Percentiles rank a stretch among this genome's conserved stretches.
These are phyloP conservation scores for Groenewaldozyma auringiensis DNA, from an alignment of 1,139 yeast genomes.

Conservation along the genomic window DNA sequence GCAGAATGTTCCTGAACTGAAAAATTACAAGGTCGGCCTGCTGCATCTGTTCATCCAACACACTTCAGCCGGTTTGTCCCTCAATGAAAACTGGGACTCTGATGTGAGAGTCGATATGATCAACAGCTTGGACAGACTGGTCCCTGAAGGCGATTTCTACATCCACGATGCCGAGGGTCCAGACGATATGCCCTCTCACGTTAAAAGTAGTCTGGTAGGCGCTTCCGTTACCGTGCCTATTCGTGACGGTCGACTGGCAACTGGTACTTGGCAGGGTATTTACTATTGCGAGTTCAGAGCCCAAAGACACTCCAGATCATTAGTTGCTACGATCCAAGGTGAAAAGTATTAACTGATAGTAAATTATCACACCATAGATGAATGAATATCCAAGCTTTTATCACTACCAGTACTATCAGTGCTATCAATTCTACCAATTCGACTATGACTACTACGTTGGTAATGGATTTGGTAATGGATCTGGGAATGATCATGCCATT, in stretches of 20 bases:
- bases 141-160: conserved; percentile 60
- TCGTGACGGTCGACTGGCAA: conserved; percentile 53
- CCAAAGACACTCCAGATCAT: conserved; percentile 52
- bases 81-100: conserved; percentile 75
- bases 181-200: conserved; percentile 81
- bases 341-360: conserved; percentile 21
- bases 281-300: conserved; percentile 67
- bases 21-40: conserved; percentile 53
- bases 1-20: conserved; percentile 50
- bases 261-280: conserved; percentile 84
- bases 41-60: conserved; percentile 65
- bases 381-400: no score
- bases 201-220: conserved; percentile 59
- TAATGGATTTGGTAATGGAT: no score
- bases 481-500: no score
- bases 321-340: conserved; percentile 73
- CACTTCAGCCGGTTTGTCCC: conserved; percentile 67
- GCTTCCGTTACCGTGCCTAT: conserved; percentile 62
- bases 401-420: no score
- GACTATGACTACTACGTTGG: no score
- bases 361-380: no score
- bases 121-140: conserved; percentile 52
- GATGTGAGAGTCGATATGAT: conserved; percentile 68
- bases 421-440: no score
- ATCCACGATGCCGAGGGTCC: conserved; percentile 67